Evolutionary conservation across 257 asterid genomes (phyloP), one percentile per base, ranked within the genome.

Genomic region (Solanum lignicaule): DNA sequence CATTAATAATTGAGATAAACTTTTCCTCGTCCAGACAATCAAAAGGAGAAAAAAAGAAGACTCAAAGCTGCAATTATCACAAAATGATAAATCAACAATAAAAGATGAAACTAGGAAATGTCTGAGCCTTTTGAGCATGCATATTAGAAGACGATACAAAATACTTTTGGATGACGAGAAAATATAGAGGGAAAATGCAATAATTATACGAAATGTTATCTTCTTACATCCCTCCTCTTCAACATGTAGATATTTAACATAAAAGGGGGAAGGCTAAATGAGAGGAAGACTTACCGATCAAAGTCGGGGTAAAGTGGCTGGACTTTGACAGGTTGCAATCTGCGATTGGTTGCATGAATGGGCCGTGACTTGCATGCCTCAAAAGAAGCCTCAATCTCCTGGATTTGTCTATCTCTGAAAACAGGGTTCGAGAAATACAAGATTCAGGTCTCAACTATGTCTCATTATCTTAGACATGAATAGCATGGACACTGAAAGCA

Each of bases 251-350:
- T 75, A 89, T 43, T 84, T 62, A 83, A 90, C 74, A 46, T 65
- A 46, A 82, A 27, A 39, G 68, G 35, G 35, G 21, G 69, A 82
- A 82, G 85, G 38, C 7, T 23, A 10, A 48, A 39, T 3, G 41
- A 48, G 69, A 82, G 68, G 12, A 87, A 74, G 83, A 83, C 65
- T 36, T 92, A 95, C 99, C 99, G 90, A 86, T 96, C 97, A 90
- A 94, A 94, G 90, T 94, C 93, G 36, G 99, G 99, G 69, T 95
- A 86, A 33, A 96, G 96, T 5, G 98, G 99, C 82, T 96, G 94
- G 91, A 93, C 88, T 89, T 96, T 94, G 86, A 85, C 89, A 32
- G 98, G 97, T 66, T 89, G 92, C 58, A 97, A 91, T 87, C 87
- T 90, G 46, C 86, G 93, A 89, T 97, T 95, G 90, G 88, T 91